Conservation (phyloP, 208 protist genomes). For the Wallacemonas sp. region DNA sequence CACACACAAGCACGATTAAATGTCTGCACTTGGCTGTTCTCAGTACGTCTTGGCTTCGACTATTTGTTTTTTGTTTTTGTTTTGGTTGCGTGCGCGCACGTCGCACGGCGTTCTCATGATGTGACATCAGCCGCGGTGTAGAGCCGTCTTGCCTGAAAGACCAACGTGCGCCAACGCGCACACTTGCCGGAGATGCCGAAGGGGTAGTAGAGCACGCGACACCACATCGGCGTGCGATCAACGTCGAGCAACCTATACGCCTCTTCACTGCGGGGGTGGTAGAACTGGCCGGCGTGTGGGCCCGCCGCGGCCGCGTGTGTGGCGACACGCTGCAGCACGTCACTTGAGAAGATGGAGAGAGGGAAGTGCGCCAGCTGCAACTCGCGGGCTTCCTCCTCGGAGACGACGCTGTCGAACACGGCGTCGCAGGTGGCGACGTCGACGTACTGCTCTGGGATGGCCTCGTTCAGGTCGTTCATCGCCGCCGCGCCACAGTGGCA, state of each 20-base stretch:
- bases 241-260: conserved; percentile 42
- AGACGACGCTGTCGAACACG: conserved; percentile 34
- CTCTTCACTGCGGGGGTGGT: conserved; percentile 12
- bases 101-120: not conserved
- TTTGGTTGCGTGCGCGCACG: too few relatives aligned
- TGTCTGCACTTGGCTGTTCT: not conserved
- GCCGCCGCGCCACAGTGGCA: conserved; percentile 33
- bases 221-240: conserved; percentile 58
- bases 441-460: conserved; percentile 55
- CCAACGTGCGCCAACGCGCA: conserved; percentile 34
- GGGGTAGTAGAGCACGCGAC: conserved; percentile 66
- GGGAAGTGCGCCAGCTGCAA: conserved; percentile 19
- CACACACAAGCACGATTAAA: not conserved
- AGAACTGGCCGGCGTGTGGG: conserved; percentile 11
- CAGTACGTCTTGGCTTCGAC: not conserved
- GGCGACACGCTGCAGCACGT: not conserved
- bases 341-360: conserved; percentile 16
- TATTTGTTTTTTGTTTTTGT: not conserved
- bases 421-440: conserved; percentile 43
- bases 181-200: conserved; percentile 54
- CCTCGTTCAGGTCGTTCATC: conserved; percentile 56
- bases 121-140: not conserved
- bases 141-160: conserved; percentile 15
- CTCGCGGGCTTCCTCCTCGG: not conserved
- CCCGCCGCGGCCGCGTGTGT: not conserved